Evolutionary conservation across 1,139 yeast species (phyloP).

Genomic region (Debaryomyces robertsiae): DNA sequence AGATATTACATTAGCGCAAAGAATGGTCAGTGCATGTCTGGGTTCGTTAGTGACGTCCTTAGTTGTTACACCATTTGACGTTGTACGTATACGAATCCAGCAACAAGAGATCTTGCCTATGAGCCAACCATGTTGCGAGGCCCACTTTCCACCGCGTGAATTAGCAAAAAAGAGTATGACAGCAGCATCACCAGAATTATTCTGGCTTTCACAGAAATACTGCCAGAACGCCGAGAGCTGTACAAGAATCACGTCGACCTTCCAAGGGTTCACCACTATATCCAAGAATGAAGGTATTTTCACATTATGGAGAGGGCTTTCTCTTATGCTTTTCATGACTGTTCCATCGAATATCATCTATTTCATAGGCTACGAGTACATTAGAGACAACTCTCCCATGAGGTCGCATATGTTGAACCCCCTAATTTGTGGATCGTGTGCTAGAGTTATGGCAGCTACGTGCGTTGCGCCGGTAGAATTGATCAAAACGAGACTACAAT

Average conservation of each 20-base stretch:
- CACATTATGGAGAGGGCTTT: constrained; percentile 88
- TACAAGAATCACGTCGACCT: constrained; percentile 54
- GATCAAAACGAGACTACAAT: constrained; percentile 83
- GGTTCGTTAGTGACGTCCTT: constrained; percentile 89
- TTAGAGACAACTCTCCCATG: constrained; percentile 75
- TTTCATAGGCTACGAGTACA: constrained; percentile 88
- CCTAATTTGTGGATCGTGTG: constrained; percentile 80
- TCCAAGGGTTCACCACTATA: constrained; percentile 71
- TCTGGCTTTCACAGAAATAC: constrained; percentile 45
- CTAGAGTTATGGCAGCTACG: constrained; percentile 83
- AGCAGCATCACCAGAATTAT: constrained; percentile 28
- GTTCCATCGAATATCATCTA: constrained; percentile 92
- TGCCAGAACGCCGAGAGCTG: constrained; percentile 39
- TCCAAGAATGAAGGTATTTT: constrained; percentile 69
- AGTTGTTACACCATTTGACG: constrained; percentile 92
- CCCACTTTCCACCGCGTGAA: constrained; percentile 11
- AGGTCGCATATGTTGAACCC: constrained; percentile 62
- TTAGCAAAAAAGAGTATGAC: constrained; percentile 6
- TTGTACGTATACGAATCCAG: constrained; percentile 85
- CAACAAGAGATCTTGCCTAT: constrained; percentile 72
- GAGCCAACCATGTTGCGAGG: constrained; percentile 32
- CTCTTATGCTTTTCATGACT: constrained; percentile 84
- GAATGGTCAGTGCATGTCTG: constrained; percentile 88
- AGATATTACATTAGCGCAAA: constrained; percentile 54
- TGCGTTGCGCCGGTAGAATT: constrained; percentile 87